A percentile compares a stretch with the other conserved stretches of the same genome.
phyloP scores from a whole-genome alignment of 2,329 filamentous ascomycete genomes.

The Talaromyces sp. region DNA sequence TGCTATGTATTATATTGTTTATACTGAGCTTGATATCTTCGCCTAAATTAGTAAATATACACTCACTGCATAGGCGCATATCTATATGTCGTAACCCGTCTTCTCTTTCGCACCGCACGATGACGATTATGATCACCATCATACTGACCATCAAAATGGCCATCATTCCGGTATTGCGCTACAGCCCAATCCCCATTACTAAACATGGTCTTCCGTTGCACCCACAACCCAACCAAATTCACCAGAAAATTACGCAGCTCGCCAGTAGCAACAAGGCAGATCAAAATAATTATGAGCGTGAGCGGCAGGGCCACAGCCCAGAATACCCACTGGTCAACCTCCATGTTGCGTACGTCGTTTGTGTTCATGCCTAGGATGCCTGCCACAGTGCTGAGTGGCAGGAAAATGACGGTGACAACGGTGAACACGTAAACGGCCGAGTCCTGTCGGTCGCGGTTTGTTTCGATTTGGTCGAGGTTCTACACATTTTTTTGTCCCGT shows the following conservation, averaged over 20 bases:
- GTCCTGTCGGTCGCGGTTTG: constrained; percentile 20
- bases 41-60: too few species aligned
- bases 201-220: too few species aligned
- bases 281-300: neutral
- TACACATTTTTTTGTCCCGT: neutral
- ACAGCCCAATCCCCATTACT: too few species aligned
- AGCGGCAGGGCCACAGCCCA: constrained; percentile 18
- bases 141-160: too few species aligned
- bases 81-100: too few species aligned
- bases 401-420: constrained; percentile 26
- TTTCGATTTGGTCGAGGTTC: constrained; percentile 11
- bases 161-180: too few species aligned
- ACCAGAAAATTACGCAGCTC: neutral
- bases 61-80: too few species aligned
- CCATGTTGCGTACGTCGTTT: constrained; percentile 21
- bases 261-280: neutral
- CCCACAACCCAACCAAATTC: neutral
- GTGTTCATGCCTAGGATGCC: constrained; percentile 31
- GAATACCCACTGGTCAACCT: constrained; percentile 17
- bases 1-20: too few species aligned
- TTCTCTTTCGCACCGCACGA: too few species aligned
- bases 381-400: constrained; percentile 28
- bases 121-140: too few species aligned
- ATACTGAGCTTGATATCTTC: too few species aligned
- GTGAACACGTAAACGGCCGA: constrained; percentile 29